Evolutionary conservation across 2,329 filamentous ascomycete species (phyloP).

Genomic region (Cordyceps farinosa): DNA sequence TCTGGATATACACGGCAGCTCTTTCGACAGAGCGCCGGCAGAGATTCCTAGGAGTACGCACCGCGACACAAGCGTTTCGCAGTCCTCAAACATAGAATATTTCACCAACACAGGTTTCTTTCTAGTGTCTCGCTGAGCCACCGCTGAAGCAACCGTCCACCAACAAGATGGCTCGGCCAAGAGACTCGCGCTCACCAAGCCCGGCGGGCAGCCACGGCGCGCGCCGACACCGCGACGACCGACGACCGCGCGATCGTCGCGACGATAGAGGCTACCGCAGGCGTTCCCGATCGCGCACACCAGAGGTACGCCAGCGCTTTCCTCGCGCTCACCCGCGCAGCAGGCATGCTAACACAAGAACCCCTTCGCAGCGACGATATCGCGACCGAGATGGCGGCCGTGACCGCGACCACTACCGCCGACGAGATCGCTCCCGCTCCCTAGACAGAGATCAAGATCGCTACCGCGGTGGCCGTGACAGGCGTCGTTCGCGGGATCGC

Average conservation of each 20-base stretch:
- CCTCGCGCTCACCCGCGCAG: background rate
- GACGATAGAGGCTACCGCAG: slow-evolving; percentile 50
- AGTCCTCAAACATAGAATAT: slow-evolving; percentile 12
- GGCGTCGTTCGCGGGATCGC: slow-evolving; percentile 61
- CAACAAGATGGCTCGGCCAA: slow-evolving; percentile 57
- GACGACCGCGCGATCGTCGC: slow-evolving; percentile 51
- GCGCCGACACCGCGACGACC: slow-evolving; percentile 61
- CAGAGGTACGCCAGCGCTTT: slow-evolving; percentile 50
- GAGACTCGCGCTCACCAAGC: slow-evolving; percentile 82
- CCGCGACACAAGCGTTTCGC: slow-evolving; percentile 16
- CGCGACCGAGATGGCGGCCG: slow-evolving; percentile 50
- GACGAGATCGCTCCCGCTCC: slow-evolving; percentile 60
- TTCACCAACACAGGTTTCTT: slow-evolving; percentile 16
- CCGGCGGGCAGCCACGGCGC: slow-evolving; percentile 81
- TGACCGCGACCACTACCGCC: slow-evolving; percentile 56
- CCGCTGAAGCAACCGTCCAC: background rate
- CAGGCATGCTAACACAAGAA: slow-evolving; percentile 38
- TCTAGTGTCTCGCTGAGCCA: slow-evolving; percentile 15
- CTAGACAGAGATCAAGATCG: slow-evolving; percentile 64
- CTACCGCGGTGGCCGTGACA: slow-evolving; percentile 60
- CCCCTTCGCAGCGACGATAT: slow-evolving; percentile 50
- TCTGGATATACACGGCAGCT: slow-evolving; percentile 2
- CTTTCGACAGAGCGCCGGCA: slow-evolving; percentile 2
- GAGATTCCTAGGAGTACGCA: slow-evolving; percentile 16
- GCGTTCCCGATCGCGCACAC: slow-evolving; percentile 60